phyloP scores from a whole-genome alignment of 2,329 filamentous ascomycete genomes.

The Aspergillus vadensis region DNA sequence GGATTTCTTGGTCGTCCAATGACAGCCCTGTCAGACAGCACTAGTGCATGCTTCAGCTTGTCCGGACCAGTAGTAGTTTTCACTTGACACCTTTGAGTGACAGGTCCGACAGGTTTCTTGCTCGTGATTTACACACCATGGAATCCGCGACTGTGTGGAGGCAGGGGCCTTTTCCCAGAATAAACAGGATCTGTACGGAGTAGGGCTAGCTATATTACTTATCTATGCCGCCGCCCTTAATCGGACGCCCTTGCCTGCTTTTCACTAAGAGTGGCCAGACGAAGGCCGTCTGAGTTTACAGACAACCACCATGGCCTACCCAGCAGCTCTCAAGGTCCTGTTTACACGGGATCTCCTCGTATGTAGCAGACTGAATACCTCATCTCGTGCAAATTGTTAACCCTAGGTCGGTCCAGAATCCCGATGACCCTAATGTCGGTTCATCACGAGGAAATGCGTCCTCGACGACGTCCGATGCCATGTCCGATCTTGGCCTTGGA shows the following conservation, averaged over 20 bases:
- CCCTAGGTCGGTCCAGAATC: conserved; percentile 29
- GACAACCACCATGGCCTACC: conserved; percentile 8
- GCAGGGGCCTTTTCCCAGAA: conserved; percentile 8
- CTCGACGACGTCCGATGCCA: conserved; percentile 35
- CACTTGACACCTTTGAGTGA: conserved; percentile 22
- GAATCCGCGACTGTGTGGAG: conserved; percentile 5
- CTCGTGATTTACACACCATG: background rate
- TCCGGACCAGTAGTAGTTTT: background rate
- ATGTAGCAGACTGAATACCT: conserved; percentile 2
- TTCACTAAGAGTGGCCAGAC: background rate
- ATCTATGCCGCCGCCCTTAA: background rate
- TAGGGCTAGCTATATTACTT: background rate
- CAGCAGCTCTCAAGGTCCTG: background rate
- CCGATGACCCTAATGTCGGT: conserved; percentile 46
- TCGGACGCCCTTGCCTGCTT: background rate
- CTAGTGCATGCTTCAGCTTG: conserved; percentile 19
- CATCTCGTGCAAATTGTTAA: background rate
- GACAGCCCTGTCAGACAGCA: conserved; percentile 10
- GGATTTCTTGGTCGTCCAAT: conserved; percentile 13
- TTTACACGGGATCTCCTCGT: conserved; percentile 14
- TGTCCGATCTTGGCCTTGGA: conserved; percentile 32
- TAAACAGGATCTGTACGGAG: background rate
- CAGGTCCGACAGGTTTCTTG: conserved; percentile 28
- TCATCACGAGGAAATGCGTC: conserved; percentile 44
- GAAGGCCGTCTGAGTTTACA: background rate